Percentiles rank a stretch among this genome's conserved stretches.
phyloP scores from a whole-genome alignment of 345 rosid genomes.

The Pistacia vera region DNA sequence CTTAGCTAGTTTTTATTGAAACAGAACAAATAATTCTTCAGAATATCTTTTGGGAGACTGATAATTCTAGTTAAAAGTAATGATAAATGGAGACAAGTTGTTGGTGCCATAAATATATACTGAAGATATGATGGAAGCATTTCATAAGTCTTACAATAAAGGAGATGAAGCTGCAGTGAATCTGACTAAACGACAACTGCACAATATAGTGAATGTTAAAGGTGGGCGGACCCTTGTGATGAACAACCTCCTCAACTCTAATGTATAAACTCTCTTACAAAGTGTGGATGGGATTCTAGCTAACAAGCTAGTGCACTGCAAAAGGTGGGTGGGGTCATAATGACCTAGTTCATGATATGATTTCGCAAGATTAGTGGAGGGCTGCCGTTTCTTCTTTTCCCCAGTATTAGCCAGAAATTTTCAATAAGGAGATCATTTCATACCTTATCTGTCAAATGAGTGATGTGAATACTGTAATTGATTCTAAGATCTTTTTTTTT shows the following conservation, averaged over 20 bases:
- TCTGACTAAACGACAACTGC: background rate
- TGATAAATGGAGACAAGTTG: background rate
- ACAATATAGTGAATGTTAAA: background rate
- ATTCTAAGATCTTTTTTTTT: background rate
- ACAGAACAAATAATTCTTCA: background rate
- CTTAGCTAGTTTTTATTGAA: constrained; percentile 6
- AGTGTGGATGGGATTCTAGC: constrained; percentile 19
- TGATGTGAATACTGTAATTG: background rate
- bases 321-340: constrained; percentile 6
- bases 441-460: background rate
- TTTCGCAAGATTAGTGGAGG: constrained; percentile 15
- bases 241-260: background rate
- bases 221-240: background rate
- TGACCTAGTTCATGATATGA: constrained; percentile 16
- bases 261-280: background rate
- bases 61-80: background rate
- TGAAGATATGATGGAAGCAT: background rate
- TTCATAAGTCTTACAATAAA: no score
- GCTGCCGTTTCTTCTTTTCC: constrained; percentile 4
- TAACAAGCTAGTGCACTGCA: constrained; percentile 8
- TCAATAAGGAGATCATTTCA: background rate
- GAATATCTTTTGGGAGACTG: background rate
- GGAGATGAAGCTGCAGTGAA: background rate
- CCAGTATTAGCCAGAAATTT: background rate
- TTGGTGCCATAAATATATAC: background rate